Evolutionary conservation across 2,329 filamentous ascomycete species (phyloP).

Genomic region (Rhynchosporium graminicola): DNA sequence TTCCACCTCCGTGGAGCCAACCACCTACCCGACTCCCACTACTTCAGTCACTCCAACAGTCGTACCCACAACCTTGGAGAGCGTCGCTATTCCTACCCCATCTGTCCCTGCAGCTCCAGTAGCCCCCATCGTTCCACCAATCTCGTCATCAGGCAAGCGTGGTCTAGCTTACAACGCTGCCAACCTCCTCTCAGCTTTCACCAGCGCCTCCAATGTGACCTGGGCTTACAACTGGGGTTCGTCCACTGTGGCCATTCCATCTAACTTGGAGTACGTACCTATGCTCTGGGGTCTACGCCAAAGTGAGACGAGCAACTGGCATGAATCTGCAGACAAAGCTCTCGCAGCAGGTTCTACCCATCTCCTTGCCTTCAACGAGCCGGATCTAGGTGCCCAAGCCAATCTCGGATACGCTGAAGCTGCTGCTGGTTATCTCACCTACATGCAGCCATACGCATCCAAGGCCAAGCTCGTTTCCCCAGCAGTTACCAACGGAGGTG

Average conservation of each 20-base stretch:
- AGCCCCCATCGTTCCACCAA: conserved; percentile 9
- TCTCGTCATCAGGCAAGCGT: conserved; percentile 48
- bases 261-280: conserved; percentile 60
- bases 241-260: conserved; percentile 42
- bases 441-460: conserved; percentile 48
- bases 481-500: conserved; percentile 49
- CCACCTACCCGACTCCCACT: conserved; percentile 11
- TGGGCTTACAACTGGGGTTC: conserved; percentile 74
- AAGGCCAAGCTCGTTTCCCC: conserved; percentile 49
- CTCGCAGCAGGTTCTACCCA: conserved; percentile 55
- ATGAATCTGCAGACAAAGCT: conserved; percentile 50
- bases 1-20: not conserved
- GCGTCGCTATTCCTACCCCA: conserved; percentile 9
- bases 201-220: conserved; percentile 45
- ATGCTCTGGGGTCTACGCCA: conserved; percentile 60
- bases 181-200: conserved; percentile 53
- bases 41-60: conserved; percentile 17
- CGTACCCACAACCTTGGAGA: conserved; percentile 11
- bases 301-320: conserved; percentile 53
- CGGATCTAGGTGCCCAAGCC: conserved; percentile 61
- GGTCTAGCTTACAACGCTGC: conserved; percentile 69
- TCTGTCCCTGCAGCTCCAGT: conserved; percentile 7
- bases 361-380: conserved; percentile 72
- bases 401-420: conserved; percentile 46
- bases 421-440: conserved; percentile 43